phyloP scores from a whole-genome alignment of 345 rosid species.

The Melastoma malabathricum region DNA sequence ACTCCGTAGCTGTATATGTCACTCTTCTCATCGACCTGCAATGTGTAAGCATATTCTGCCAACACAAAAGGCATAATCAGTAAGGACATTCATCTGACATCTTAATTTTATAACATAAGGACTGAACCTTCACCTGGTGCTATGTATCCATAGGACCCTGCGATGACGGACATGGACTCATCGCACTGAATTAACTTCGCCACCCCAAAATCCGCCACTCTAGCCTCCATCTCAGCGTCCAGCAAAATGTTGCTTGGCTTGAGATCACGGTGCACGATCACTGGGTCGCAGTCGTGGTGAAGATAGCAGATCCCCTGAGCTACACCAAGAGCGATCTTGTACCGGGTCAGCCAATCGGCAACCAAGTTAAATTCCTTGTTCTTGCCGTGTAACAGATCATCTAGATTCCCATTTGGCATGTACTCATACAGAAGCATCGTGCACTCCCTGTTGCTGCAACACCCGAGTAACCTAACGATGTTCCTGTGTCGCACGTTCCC shows the following conservation, averaged over 20 bases:
- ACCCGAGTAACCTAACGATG: slow-evolving; percentile 81
- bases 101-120: not conserved
- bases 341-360: slow-evolving; percentile 75
- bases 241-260: slow-evolving; percentile 83
- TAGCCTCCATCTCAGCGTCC: slow-evolving; percentile 89
- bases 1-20: slow-evolving; percentile 95
- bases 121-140: slow-evolving; percentile 61
- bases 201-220: slow-evolving; percentile 98
- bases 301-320: slow-evolving; percentile 98
- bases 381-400: slow-evolving; percentile 68
- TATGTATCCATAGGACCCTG: slow-evolving; percentile 97
- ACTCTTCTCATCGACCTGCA: slow-evolving; percentile 93
- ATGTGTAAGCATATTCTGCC: slow-evolving; percentile 84
- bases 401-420: slow-evolving; percentile 90
- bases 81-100: not conserved
- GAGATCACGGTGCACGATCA: slow-evolving; percentile 90
- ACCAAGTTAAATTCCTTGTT: slow-evolving; percentile 49
- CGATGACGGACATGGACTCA: slow-evolving; percentile 99
- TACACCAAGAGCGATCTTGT: slow-evolving; percentile 84
- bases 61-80: not conserved
- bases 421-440: slow-evolving; percentile 93
- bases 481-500: slow-evolving; percentile 87
- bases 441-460: slow-evolving; percentile 78
- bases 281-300: slow-evolving; percentile 96
- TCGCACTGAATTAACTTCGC: slow-evolving; percentile 78